Percentiles rank a stretch among this genome's conserved stretches.
Conservation (phyloP, 176 grass and related monocot species). For the Eleusine coracana region DNA sequence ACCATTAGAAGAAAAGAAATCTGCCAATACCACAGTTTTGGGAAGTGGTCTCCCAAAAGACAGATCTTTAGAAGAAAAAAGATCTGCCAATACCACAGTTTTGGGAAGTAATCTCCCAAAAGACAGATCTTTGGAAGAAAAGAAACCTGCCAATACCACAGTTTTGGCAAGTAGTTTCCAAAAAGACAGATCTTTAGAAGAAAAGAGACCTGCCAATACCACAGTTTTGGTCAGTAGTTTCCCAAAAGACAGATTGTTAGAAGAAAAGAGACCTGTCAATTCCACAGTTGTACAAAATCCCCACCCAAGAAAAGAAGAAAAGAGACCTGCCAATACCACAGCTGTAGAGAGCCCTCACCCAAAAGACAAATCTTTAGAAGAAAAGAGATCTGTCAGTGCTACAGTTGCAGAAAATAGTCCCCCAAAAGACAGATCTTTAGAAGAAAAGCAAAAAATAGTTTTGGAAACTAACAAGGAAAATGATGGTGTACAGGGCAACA, state of each 20-base stretch:
- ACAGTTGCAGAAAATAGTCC: neutral
- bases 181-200: constrained; percentile 45
- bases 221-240: neutral
- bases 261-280: constrained; percentile 45
- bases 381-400: constrained; percentile 29
- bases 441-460: constrained; percentile 40
- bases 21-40: constrained; percentile 36
- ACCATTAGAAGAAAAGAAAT: constrained; percentile 48
- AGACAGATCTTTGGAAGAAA: constrained; percentile 49
- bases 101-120: constrained; percentile 28
- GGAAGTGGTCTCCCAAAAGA: constrained; percentile 28
- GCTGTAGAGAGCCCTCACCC: neutral
- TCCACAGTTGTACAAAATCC: constrained; percentile 6
- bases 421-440: constrained; percentile 39
- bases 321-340: constrained; percentile 18
- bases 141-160: constrained; percentile 36
- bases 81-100: constrained; percentile 32
- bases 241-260: constrained; percentile 39
- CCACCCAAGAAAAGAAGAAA: constrained; percentile 43
- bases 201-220: constrained; percentile 26
- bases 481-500: constrained; percentile 21
- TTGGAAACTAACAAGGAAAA: constrained; percentile 43
- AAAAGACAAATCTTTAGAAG: constrained; percentile 49
- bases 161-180: constrained; percentile 13
- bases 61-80: constrained; percentile 51